Base-by-base conservation (phyloP, 2,329 filamentous ascomycete species). In the Ophiostoma sp. region DNA sequence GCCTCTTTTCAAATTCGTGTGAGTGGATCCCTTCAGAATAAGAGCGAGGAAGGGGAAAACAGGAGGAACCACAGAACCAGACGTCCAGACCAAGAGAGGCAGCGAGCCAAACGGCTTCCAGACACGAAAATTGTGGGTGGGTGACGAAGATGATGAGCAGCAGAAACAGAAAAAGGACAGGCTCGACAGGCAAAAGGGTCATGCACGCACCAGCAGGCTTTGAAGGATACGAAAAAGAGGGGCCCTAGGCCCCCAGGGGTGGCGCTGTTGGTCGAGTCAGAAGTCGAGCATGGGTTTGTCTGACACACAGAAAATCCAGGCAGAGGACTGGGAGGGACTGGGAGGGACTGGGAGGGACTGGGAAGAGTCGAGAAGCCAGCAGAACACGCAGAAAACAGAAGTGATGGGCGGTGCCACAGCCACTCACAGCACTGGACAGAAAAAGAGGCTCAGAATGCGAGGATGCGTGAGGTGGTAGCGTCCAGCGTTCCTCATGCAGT, bases 221-320 rank as follows among this genome's bases (percentile, higher is more conserved):
- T 15, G 42, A 12, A 68, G 39, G 12, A 66, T 42, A 66, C 59
- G 36, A 45, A 55, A 68, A 45, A 25, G 25, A n/a, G 64, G 42
- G 64, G 64, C 25, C 15, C 28, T 12, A 31, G 22, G 55, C n/a
- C n/a, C 22, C 39, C 63, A 31, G 39, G 61, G 22, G 33, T 64
- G 64, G 64, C 64, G 42, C 39, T 50, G 64, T 45, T 71, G 69
- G 69, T 57, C 72, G 61, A 73, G 72, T 73, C 59, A 74, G 69
- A 71, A 50, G 69, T 28, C 42, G 63, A 31, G 55, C 73, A 74
- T 72, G 73, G 69, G 25, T 69, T 61, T 73, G 71, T 75, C 74
- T 75, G 73, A 75, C 74, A 75, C 74, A 75, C 73, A 69, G 33
- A 66, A 63, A 59, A 36, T 63, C 57, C 57, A 63, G 57, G 57